A percentile compares a stretch with the other conserved stretches of the same genome.
Conservation (phyloP, 202 grass and related monocot species). For the Tripidium arundinaceum region DNA sequence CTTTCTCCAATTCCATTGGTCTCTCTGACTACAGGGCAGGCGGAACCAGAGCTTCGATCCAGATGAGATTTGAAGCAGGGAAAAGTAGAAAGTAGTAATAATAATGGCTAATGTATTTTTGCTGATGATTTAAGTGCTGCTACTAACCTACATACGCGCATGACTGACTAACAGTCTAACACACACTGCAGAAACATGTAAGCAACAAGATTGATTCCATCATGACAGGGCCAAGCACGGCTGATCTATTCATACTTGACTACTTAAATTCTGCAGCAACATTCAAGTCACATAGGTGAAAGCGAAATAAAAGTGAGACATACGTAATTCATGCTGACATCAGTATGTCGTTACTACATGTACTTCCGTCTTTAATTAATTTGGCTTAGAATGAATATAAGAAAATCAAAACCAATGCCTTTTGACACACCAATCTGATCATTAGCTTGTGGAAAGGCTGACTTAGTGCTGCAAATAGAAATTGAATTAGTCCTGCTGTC, state of each 20-base stretch:
- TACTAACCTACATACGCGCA: neutral
- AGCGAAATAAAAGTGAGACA: neutral
- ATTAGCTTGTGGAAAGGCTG: neutral
- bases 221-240: too few species aligned
- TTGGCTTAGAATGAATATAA: neutral
- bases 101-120: slow-evolving; percentile 14
- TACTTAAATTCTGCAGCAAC: too few species aligned
- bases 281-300: too few species aligned
- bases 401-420: neutral
- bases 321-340: neutral
- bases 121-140: neutral
- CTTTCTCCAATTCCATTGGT: slow-evolving; percentile 26
- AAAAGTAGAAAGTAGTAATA: neutral
- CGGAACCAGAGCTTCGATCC: slow-evolving; percentile 19
- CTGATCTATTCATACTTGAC: neutral
- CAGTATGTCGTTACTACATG: neutral
- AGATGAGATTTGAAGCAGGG: neutral
- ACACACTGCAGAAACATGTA: neutral
- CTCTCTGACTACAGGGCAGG: slow-evolving; percentile 21
- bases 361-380: neutral
- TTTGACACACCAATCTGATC: neutral
- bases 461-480: neutral
- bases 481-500: neutral
- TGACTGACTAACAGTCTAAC: neutral
- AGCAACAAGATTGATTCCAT: too few species aligned